Base-by-base conservation (phyloP, 23 red algal genomes). In the Cyanidiococcus yangmingshanensis region DNA sequence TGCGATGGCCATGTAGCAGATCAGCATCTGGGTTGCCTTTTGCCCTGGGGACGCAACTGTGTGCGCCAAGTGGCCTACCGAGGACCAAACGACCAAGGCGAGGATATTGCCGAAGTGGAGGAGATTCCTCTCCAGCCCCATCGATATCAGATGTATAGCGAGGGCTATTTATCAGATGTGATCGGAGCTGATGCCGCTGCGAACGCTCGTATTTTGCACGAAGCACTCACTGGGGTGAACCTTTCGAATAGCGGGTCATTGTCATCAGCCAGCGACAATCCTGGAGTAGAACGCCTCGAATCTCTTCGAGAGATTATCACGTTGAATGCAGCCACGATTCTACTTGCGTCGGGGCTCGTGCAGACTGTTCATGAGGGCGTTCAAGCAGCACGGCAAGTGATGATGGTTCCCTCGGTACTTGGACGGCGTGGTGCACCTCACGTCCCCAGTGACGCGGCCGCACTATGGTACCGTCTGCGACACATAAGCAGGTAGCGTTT, bases 331-430 rank as follows among this genome's bases (percentile, higher is more conserved):
- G 63, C 63, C 3, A 35, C 27, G 12, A 71, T 71, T 7, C 32
- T 71, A 29, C 12, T 71, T 12, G 63, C 63, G 16, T 71, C 63
- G 63, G n/a, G 32, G 3, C 12, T 71, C 3, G 63, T 35, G 63
- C n/a, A 35, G n/a, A 71, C 63, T 7, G 7, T 71, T 25, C 63
- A 71, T 29, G 63, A 71, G 27, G 63, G 63, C 32, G 27, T 71
- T 25, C 63, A 71, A 29, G 63, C 63, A 29, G 63, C 63, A 3
- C 63, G 63, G n/a, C n/a, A 71, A 29, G 63, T 30, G 27, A 25
- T 71, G 63, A 17, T 3, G 12, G 32, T 29, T 7, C 63, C 63
- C 16, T 54, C 45, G 45, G 21, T 21, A 54, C 45, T 54, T 15
- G 45, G 45, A 21, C 45, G 45, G 45, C 45, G 21, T 21, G 45